phyloP scores from a whole-genome alignment of 2,329 filamentous ascomycete species.

The Seiridium unicorne region DNA sequence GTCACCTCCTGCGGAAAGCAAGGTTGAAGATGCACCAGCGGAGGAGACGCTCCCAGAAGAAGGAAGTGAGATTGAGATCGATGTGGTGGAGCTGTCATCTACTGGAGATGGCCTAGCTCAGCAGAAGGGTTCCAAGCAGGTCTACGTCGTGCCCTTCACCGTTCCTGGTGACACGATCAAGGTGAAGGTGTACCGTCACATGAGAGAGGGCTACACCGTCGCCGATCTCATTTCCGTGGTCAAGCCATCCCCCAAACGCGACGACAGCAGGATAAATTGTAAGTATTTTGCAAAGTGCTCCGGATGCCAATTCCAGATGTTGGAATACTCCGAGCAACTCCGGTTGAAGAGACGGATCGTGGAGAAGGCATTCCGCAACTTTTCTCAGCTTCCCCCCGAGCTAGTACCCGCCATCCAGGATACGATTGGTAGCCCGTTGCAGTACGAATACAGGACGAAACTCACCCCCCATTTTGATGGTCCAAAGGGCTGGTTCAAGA shows the following conservation, averaged over 20 bases:
- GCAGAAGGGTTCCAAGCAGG: constrained; percentile 58
- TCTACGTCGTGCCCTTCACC: constrained; percentile 88
- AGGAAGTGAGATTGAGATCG: constrained; percentile 76
- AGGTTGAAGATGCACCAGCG: constrained; percentile 21
- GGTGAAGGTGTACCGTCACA: constrained; percentile 76
- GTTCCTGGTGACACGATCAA: constrained; percentile 80
- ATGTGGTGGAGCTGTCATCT: constrained; percentile 80
- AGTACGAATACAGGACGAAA: constrained; percentile 95
- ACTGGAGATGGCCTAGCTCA: constrained; percentile 88
- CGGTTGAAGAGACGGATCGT: constrained; percentile 81
- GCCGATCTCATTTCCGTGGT: constrained; percentile 81
- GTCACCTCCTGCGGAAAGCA: constrained; percentile 13
- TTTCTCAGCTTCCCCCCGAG: constrained; percentile 76
- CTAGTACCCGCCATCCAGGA: constrained; percentile 74
- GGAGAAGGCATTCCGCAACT: constrained; percentile 88
- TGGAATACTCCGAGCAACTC: constrained; percentile 84
- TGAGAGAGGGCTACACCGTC: constrained; percentile 65
- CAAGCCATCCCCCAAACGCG: constrained; percentile 70
- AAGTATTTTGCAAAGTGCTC: constrained; percentile 85
- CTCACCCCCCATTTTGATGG: constrained; percentile 94
- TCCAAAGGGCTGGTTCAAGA: constrained; percentile 58
- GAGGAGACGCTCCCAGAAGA: constrained; percentile 54
- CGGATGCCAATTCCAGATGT: constrained; percentile 97
- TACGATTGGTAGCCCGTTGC: constrained; percentile 85
- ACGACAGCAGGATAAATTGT: constrained; percentile 76